Evolutionary conservation across 2,329 filamentous ascomycete species (phyloP), one percentile per base, ranked within the genome.

Genomic region (Ceratocystis harringtonii): DNA sequence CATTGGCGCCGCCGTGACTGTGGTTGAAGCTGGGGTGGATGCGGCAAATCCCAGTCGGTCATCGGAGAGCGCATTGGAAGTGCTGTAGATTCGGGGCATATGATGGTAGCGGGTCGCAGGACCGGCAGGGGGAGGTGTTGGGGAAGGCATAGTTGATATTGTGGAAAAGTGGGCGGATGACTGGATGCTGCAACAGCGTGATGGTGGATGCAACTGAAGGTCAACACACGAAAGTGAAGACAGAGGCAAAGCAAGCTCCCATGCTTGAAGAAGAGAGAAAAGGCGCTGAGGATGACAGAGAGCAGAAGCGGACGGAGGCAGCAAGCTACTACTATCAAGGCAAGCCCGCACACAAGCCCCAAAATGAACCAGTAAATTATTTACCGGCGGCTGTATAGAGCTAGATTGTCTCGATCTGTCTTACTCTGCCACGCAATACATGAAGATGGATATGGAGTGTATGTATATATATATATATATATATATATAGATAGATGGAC

Each of bases 191-290:
- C 45, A 50, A 50, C n/a, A 22, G 45, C 45, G 22, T 30, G 22
- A 28, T 15, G 52, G 52, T 25, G 15, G 52, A 30, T 57, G 45
- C 45, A 50, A 22, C 30, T 28, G 28, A 62, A 12, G 61, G 61
- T 62, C 61, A 62, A 62, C 61, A 62, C 61, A 45, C 44, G 15
- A 25, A 10, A 62, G 61, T 62, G 61, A 62, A 62, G 61, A 62
- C 61, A 45, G 41, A n/a, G 41, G 22, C 61, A 45, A 62, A 28
- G 30, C 61, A 44, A 45, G 41, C 32, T 44, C 22, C 44, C 61
- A 62, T 62, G 61, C 61, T 44, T 28, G 41, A 62, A 44, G 61
- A 28, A 62, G 32, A 43, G 28, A 6, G 7, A 30, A 43, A 62
- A 17, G 52, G 7, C 8, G 52, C 17, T 4, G 52, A 30, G 52